Evolutionary conservation across 164 flowering plant genomes (phyloP), one percentile per base, ranked within the genome.

Genomic region (Cinnamomum chago): DNA sequence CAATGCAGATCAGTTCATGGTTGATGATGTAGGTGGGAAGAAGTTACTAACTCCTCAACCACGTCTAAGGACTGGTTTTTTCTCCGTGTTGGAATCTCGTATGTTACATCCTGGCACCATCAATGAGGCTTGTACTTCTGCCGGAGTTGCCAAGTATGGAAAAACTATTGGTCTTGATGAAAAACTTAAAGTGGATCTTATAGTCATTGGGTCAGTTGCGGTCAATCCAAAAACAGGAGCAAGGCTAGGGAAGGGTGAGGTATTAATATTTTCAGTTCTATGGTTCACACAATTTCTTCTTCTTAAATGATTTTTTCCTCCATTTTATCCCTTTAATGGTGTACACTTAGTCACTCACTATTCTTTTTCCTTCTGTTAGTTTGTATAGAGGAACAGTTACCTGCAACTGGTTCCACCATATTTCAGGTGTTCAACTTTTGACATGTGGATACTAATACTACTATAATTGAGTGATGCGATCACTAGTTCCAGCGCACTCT

Each of bases 211-310:
- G 55, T 93, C 96, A 24, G 96, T 93, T 76, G 96, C 98, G 68
- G 95, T 93, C 62, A 90, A 93, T 74, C 94, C 96, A 67, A 89
- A 71, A 70, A 91, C 98, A 0, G 98, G 98, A 27, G 98, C 96
- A 67, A 86, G 98, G 71, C 96, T 91, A 78, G 96, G 96, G 75
- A 93, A 93, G 90, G 98, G 96, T 73, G 98, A 93, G 98, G 97
- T 93, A 88, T 82, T 68, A 1, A 58, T 30, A 67, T 20, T n/a
- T 25, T 66, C 18, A 30, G 3, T 17, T 70, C 40, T 70, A 24
- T 7, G 51, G 33, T 50, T 47, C 2, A 13, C 14, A 10, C 13
- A 68, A 22, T 68, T 40, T 40, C 14, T 20, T 40, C 55, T 40
- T 40, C 47, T 40, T 40, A 40, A 40, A 40, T 40, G 47, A 40